These are phyloP conservation scores for Chaetomium tenue DNA, from an alignment of 495 filamentous ascomycete species.

Conservation along the genomic window DNA sequence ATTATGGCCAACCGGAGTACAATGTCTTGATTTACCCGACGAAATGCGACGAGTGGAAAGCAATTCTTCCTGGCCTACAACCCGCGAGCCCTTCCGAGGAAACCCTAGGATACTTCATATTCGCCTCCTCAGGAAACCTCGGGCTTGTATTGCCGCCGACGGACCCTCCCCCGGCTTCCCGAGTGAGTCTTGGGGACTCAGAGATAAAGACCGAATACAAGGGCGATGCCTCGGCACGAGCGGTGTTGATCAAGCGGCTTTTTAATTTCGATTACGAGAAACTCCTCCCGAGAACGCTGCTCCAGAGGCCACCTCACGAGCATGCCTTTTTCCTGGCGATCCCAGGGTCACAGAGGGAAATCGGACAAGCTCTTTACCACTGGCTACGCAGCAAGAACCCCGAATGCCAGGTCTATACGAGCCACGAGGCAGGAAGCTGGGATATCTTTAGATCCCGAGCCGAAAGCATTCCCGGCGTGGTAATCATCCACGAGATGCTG, in stretches of 20 bases:
- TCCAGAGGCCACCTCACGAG: not conserved
- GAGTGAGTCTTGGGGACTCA: not conserved
- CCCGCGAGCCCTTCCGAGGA: conserved; percentile 26
- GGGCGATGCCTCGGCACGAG: conserved; percentile 10
- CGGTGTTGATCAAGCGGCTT: conserved; percentile 28
- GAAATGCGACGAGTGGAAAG: conserved; percentile 42
- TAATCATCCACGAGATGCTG: conserved; percentile 40
- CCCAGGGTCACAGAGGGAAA: conserved; percentile 22
- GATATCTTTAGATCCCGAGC: conserved; percentile 25
- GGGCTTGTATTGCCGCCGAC: conserved; percentile 28
- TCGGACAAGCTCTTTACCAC: conserved; percentile 18
- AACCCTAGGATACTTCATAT: conserved; percentile 41
- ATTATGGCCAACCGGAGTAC: conserved; percentile 32
- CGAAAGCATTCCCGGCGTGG: conserved; percentile 24
- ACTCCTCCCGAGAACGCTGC: conserved; percentile 25
- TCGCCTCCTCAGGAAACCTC: conserved; percentile 26
- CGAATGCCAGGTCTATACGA: conserved; percentile 31
- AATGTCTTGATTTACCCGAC: conserved; percentile 45
- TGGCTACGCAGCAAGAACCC: conserved; percentile 36
- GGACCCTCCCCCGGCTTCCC: not conserved
- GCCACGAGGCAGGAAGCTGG: conserved; percentile 33
- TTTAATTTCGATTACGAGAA: conserved; percentile 30
- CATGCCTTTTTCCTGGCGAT: conserved; percentile 36
- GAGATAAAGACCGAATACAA: not conserved
- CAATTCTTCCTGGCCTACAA: conserved; percentile 24